Conservation (phyloP, 2,329 filamentous ascomycete genomes). For the Coniochaeta sp. region DNA sequence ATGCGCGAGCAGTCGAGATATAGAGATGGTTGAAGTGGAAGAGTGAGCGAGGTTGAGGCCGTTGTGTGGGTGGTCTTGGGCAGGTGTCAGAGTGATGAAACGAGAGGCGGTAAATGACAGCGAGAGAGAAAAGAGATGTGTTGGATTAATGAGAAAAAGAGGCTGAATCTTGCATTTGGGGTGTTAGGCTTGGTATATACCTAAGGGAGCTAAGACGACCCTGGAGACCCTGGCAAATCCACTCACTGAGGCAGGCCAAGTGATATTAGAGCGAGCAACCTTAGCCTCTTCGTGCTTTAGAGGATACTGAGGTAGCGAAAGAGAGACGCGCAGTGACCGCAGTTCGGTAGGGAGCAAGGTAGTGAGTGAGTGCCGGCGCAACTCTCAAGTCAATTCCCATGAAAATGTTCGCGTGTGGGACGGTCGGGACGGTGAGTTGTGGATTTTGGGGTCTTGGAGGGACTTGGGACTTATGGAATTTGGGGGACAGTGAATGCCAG, state of each 20-base stretch:
- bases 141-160: slow-evolving; percentile 3
- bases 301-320: background rate
- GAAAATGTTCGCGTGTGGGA: slow-evolving; percentile 1
- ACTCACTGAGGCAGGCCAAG: background rate
- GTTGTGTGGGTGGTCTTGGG: background rate
- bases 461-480: background rate
- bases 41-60: background rate
- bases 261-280: background rate
- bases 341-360: background rate
- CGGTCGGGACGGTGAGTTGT: background rate
- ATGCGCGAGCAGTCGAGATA: background rate
- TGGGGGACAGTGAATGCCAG: background rate
- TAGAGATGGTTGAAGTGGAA: background rate
- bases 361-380: background rate
- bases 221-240: background rate
- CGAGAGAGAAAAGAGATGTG: background rate
- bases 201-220: background rate
- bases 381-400: background rate
- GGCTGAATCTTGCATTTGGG: slow-evolving; percentile 2
- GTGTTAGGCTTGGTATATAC: slow-evolving; percentile 2
- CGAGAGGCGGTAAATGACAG: slow-evolving; percentile 1
- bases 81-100: slow-evolving; percentile 2
- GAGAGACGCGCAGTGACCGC: background rate
- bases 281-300: background rate
- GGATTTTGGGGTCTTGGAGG: background rate